phyloP scores from a whole-genome alignment of 2,329 filamentous ascomycete genomes.

The Biscogniauxia marginata region DNA sequence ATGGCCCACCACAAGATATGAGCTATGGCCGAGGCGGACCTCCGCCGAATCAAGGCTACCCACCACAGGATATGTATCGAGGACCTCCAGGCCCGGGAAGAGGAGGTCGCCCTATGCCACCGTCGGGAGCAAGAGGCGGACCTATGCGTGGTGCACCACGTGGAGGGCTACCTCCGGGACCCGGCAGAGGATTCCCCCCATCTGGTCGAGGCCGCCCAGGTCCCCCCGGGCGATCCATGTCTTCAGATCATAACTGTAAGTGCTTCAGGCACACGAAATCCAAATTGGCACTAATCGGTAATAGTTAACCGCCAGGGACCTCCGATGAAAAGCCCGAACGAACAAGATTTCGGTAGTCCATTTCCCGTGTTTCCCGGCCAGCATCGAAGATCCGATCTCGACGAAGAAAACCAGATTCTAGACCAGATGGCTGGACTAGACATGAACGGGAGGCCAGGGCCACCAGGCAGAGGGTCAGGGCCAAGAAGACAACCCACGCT shows the following conservation, averaged over 20 bases:
- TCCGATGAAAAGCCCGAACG: constrained; percentile 25
- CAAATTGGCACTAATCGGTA: constrained; percentile 16
- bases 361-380: constrained; percentile 45
- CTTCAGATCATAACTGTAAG: constrained; percentile 38
- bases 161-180: constrained; percentile 24
- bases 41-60: constrained; percentile 38
- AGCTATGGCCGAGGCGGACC: constrained; percentile 45
- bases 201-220: constrained; percentile 37
- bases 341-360: constrained; percentile 40
- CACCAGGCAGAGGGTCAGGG: constrained; percentile 34
- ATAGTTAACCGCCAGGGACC: constrained; percentile 23
- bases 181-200: constrained; percentile 25
- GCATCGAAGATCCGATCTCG: constrained; percentile 37
- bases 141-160: constrained; percentile 41
- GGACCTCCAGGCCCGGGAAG: constrained; percentile 38
- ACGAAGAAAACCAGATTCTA: constrained; percentile 41
- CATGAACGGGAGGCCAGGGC: constrained; percentile 34
- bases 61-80: constrained; percentile 46
- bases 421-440: constrained; percentile 43
- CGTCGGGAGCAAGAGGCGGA: constrained; percentile 45
- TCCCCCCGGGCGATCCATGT: constrained; percentile 37
- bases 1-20: constrained; percentile 42
- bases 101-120: constrained; percentile 39
- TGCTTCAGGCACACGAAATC: not conserved
- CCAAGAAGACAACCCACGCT: constrained; percentile 34